Evolutionary conservation across 495 filamentous ascomycete species (phyloP), one percentile per base, ranked within the genome.

Genomic region (Hyaloscypha finlandica): DNA sequence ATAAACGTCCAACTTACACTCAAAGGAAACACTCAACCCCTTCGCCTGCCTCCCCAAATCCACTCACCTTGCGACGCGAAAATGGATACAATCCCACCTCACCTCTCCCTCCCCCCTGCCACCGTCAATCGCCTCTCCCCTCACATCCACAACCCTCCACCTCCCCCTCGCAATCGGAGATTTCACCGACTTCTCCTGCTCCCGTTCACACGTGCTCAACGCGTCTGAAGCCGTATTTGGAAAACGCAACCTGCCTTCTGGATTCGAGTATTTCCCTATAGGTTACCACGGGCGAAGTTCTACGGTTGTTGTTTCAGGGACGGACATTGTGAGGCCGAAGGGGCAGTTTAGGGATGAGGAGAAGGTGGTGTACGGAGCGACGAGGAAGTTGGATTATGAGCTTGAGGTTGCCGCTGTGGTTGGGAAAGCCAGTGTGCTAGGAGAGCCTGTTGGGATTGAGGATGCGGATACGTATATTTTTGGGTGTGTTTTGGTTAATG

Each of bases 111-210:
- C 68, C 76, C 83, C 29, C 88, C 88, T 70, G 64, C 71, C 1
- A 31, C 71, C 4, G 76, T 88, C 16, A 85, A 83, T 66, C 74
- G 81, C 82, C 79, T 8, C 61, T 86, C 35, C 83, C 81, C 0
- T 67, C 6, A 59, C 59, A 32, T 74, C 81, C 4, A 86, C 92
- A 29, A 84, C 77, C 56, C 90, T 87, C 76, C 90, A 96, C 66
- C 75, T 97, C 6, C 94, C 94, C 8, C 85, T 98, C 84, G 81
- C 83, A 32, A 92, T 97, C 60, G 90, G 90, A 20, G 92, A 97
- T 76, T 98, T 97, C 77, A 96, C 94, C 12, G 94, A 98, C 78
- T 98, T 97, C 80, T 98, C 92, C 77, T 92, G 89, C 30, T 93
- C 93, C 20, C 77, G 87, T 59, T 86, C 96, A 72, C 94, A 98